Evolutionary conservation across 345 rosid species (phyloP).

Genomic region (Aquilaria sinensis): DNA sequence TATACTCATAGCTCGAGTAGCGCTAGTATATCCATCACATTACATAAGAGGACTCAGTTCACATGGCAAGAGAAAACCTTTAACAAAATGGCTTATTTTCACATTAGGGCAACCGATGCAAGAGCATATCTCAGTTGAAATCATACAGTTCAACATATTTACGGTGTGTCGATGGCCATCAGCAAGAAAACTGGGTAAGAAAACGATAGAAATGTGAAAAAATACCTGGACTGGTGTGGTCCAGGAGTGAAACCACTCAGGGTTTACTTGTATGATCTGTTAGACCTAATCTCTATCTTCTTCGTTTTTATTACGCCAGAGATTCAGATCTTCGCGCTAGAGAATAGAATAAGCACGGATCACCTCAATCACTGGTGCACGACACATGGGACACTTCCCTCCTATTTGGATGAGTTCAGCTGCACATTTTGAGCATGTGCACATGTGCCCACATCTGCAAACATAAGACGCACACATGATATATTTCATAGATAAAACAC

Average conservation of each 20-base stretch:
- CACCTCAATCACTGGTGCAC: constrained; percentile 83
- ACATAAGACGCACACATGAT: not conserved
- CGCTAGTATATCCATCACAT: too few relatives aligned
- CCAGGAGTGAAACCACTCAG: constrained; percentile 9
- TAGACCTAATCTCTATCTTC: not conserved
- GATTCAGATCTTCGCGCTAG: constrained; percentile 16
- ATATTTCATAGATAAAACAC: too few relatives aligned
- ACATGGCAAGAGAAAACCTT: too few relatives aligned
- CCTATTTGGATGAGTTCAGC: constrained; percentile 59
- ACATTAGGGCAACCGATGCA: too few relatives aligned
- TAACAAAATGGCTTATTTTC: too few relatives aligned
- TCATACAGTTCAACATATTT: too few relatives aligned
- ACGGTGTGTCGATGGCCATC: not conserved
- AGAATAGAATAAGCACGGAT: constrained; percentile 73
- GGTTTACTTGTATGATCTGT: too few relatives aligned
- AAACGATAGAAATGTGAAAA: not conserved
- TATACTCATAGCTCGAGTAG: too few relatives aligned
- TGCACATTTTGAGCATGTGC: constrained; percentile 82
- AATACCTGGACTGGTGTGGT: constrained; percentile 20
- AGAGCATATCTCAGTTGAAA: too few relatives aligned
- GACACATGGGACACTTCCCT: constrained; percentile 95
- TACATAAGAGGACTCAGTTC: too few relatives aligned
- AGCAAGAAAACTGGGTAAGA: constrained; percentile 5
- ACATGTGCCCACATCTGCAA: constrained; percentile 97
- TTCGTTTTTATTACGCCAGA: not conserved